Base-by-base conservation (phyloP, 441 rosid species). In the Pelargonium myrrhifolium region DNA sequence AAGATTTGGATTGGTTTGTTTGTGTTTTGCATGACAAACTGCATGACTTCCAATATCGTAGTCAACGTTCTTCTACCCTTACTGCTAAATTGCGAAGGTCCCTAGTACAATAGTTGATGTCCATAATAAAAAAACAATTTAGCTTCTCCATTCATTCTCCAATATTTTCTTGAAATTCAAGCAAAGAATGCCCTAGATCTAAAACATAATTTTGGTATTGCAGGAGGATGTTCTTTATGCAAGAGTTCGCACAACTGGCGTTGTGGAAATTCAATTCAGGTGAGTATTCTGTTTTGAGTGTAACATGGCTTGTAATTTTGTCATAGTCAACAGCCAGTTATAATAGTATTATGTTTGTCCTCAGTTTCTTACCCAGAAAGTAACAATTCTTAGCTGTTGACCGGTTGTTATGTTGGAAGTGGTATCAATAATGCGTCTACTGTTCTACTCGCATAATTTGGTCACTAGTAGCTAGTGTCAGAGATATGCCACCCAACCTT, bases 191-290 rank as follows among this genome's bases (percentile, higher is more conserved):
- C 56, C 15, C 56, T 49, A 15, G 56, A n/a, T 49, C 20, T 49
- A 49, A 49, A 9, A 31, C 6, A 2, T 14, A 14, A 3, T 73
- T 76, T 72, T 73, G 72, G 56, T 82, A 43, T 75, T 80, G 74
- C 87, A 94, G 99, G 99, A 91, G 64, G 99, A 94, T 76, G 87
- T 94, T 75, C 96, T 94, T 15, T 86, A 86, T 80, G 97, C 99
- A 10, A 86, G 99, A 84, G 90, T 94, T 72, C 97, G 99, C 67
- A 94, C 99, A 59, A 89, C 97, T 67, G 99, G 99, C 72, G 97
- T 94, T 11, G 96, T 94, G 64, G 96, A 94, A 82, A 91, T 94
- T 74, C 97, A 94, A 78, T 94, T 94, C 94, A 94, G 97, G 99
- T 94, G 82, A 83, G 71, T 63, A 66, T 49, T 55, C 37, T 39